Evolutionary conservation across 495 filamentous ascomycete genomes (phyloP).

Genomic region (Neurospora intermedia): DNA sequence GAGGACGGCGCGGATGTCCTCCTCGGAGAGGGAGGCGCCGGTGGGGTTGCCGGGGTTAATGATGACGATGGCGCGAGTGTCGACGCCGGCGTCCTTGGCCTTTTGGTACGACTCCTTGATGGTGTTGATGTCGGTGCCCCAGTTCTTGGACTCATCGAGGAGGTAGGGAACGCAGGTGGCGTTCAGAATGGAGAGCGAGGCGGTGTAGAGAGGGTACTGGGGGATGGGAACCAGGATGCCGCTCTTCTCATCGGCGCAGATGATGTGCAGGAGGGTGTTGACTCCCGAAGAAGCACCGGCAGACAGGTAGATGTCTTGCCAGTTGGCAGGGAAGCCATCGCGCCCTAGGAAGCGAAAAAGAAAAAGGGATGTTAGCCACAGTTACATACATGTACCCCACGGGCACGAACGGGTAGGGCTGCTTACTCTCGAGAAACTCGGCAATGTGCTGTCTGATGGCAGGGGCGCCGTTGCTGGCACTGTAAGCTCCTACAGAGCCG

Average conservation of each 20-base stretch:
- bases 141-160: slow-evolving; percentile 72
- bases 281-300: slow-evolving; percentile 90
- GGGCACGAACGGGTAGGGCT: neutral
- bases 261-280: slow-evolving; percentile 80
- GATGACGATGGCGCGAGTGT: slow-evolving; percentile 85
- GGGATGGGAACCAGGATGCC: slow-evolving; percentile 92
- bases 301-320: slow-evolving; percentile 72
- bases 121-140: slow-evolving; percentile 74
- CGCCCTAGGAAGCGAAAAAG: slow-evolving; percentile 40
- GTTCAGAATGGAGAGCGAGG: slow-evolving; percentile 76
- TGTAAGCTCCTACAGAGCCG: slow-evolving; percentile 92
- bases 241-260: slow-evolving; percentile 67
- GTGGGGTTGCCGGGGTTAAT: slow-evolving; percentile 99
- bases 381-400: no score
- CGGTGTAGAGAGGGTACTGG: slow-evolving; percentile 96
- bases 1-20: slow-evolving; percentile 72
- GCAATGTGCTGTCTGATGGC: slow-evolving; percentile 82
- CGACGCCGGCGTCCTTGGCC: slow-evolving; percentile 63
- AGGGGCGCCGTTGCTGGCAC: slow-evolving; percentile 78
- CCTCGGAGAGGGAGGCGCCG: slow-evolving; percentile 66
- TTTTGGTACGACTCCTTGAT: slow-evolving; percentile 60
- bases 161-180: slow-evolving; percentile 85
- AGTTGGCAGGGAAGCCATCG: slow-evolving; percentile 76
- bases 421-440: slow-evolving; percentile 74
- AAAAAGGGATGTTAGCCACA: neutral